Conservation (phyloP, 179 eudicot species). For the Nepenthes alata region DNA sequence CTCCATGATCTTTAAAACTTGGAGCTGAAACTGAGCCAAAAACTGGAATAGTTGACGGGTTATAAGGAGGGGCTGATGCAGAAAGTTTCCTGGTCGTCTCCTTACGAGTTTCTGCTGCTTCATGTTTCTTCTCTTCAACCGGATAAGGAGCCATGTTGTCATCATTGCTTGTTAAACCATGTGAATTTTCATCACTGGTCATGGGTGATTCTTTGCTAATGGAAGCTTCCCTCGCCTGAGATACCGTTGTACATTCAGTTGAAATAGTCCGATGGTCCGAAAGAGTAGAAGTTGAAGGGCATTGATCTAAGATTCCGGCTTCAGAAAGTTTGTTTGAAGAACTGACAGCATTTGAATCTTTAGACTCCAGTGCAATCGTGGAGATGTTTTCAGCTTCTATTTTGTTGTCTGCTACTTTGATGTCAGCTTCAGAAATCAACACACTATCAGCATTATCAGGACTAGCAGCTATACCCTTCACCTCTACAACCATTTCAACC, state of each 20-base stretch:
- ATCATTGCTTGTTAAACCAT: slow-evolving; percentile 10
- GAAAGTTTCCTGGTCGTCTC: slow-evolving; percentile 68
- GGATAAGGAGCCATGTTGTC: slow-evolving; percentile 16
- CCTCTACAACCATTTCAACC: slow-evolving; percentile 9
- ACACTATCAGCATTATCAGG: slow-evolving; percentile 1
- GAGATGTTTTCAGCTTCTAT: slow-evolving; percentile 11
- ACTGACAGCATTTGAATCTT: slow-evolving; percentile 13
- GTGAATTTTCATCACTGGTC: slow-evolving; percentile 11
- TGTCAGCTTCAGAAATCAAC: slow-evolving; percentile 11
- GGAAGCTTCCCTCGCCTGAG: slow-evolving; percentile 14
- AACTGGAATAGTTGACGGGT: slow-evolving; percentile 58
- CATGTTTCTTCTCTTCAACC: slow-evolving; percentile 31
- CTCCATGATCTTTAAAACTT: slow-evolving; percentile 59
- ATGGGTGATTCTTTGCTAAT: slow-evolving; percentile 8
- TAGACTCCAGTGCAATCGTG: slow-evolving; percentile 12
- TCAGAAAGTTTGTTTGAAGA: slow-evolving; percentile 13
- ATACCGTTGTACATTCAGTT: neutral
- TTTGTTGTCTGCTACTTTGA: slow-evolving; percentile 7
- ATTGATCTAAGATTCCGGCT: slow-evolving; percentile 11
- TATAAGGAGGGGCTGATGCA: slow-evolving; percentile 94
- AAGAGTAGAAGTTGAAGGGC: slow-evolving; percentile 11
- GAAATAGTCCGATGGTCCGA: slow-evolving; percentile 9
- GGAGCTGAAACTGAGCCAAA: slow-evolving; percentile 50
- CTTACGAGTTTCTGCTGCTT: slow-evolving; percentile 41
- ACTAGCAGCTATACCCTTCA: slow-evolving; percentile 5